Evolutionary conservation across 2,329 filamentous ascomycete species (phyloP), one percentile per base, ranked within the genome.

Genomic region (Teratosphaeria destructans): DNA sequence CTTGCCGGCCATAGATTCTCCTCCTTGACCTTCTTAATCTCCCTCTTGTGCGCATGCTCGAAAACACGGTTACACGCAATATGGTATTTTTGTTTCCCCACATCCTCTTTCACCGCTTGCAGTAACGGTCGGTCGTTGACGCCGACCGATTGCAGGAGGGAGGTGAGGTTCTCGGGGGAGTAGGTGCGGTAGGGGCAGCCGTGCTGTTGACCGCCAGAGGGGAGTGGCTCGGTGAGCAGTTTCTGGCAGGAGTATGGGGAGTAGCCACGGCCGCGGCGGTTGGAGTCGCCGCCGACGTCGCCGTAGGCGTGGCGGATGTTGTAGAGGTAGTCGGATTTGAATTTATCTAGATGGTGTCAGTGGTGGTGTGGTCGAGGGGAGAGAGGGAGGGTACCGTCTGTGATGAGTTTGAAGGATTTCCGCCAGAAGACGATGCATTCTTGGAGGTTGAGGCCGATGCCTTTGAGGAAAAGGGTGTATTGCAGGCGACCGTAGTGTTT

Each of bases 141-240:
- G 0, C 93, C 94, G 54, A 89, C 88, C 16, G 82, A 78, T 70
- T 95, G 87, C 52, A 96, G 79, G 64, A 97, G 75, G 0, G 82
- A 74, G 29, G 87, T 83, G 47, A 99, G 80, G 67, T 97, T 99
- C 63, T 99, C 94, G 56, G 88, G 76, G 61, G 85, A 88, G 72
- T 96, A 97, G 71, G 96, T 93, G 34, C 94, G 82, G 73, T 97
- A 99, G 0, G 94, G 94, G 71, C 94, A 99, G n/a, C 94, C 94
- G 72, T 99, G 93, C 11, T 64, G 64, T 75, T 99, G 92, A 2
- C 92, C 92, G 0, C 89, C 84, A 0, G 91, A 89, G 0, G 93
- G 92, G 0, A 90, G 85, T 61, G 92, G 87, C 70, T 99, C 94
- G 0, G 86, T 94, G 29, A 97, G 79, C 57, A 99, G 92, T 77